Base-by-base conservation (phyloP, 306 rosid genomes). In the Rosa persica region DNA sequence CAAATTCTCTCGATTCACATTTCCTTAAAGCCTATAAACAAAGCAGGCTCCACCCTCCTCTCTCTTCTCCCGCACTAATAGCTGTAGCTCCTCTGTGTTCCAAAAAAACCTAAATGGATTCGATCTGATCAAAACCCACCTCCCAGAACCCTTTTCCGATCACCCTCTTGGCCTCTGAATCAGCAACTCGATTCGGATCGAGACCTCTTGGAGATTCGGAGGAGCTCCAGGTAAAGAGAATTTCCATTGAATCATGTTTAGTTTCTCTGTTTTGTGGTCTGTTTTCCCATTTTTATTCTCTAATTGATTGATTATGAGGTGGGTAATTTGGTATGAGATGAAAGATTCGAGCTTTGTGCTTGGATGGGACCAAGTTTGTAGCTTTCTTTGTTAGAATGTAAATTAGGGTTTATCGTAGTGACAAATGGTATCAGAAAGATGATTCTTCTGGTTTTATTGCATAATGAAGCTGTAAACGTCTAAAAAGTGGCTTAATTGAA, bases 171-270 rank as follows among this genome's bases (percentile, higher is more conserved):
- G 72, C 49, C 6, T 36, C 70, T 22, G 49, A 39, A 67, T 42
- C 48, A 17, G 4, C 19, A 13, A 65, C 67, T 64, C 4, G 44
- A 73, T 58, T 78, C 83, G 58, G 65, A 80, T 52, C 86, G 27
- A 40, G 19, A 81, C 23, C 13, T 52, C 78, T 68, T 54, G 64
- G 48, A 78, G 71, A 62, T 11, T 34, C 10, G 30, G 61, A 64
- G 69, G 69, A 68, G 34, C 79, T 77, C 51, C 83, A 20, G 87
- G 88, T 86, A 8, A 42, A 81, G 72, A 44, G 42, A 12, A 47
- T 74, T 30, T 67, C 62, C 72, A 70, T 19, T 57, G 7, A 75
- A 25, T 82, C 48, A 0, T 23, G 2, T 48, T 9, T 15, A 55
- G 43, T 60, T 16, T 23, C 16, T 22, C 13, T 44, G 52, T 64